Percentiles rank a stretch among this genome's conserved stretches.
Conservation (phyloP, 441 rosid genomes). For the Isatis lusitanica region DNA sequence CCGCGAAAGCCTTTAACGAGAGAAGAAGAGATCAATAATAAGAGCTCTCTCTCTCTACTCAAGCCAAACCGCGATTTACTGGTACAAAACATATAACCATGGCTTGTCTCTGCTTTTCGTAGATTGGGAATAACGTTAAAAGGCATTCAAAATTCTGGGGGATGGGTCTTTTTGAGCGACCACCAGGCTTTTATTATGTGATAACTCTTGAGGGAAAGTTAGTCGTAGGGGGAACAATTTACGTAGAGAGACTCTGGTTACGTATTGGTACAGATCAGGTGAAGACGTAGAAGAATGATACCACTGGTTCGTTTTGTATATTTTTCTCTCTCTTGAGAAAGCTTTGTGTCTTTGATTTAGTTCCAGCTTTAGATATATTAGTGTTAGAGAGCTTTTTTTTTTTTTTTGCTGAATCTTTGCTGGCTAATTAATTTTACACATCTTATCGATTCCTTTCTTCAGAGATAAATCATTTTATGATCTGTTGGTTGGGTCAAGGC, state of each 20-base stretch:
- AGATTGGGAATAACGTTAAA: conserved; percentile 25
- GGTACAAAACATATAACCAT: conserved; percentile 20
- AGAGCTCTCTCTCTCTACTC: conserved; percentile 3
- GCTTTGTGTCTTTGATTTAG: conserved; percentile 27
- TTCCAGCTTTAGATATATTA: conserved; percentile 14
- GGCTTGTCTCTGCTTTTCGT: conserved; percentile 19
- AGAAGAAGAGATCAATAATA: conserved; percentile 44
- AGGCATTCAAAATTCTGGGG: conserved; percentile 15
- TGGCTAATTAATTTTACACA: conserved; percentile 5
- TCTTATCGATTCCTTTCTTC: not conserved
- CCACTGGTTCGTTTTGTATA: conserved; percentile 35
- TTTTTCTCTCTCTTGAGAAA: conserved; percentile 18
- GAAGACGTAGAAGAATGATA: conserved; percentile 30
- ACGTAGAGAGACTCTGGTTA: conserved; percentile 27
- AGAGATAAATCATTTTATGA: not conserved
- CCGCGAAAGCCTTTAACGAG: conserved; percentile 50
- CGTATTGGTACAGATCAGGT: conserved; percentile 35
- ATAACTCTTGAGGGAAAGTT: conserved; percentile 27
- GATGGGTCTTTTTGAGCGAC: conserved; percentile 39
- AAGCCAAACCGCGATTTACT: conserved; percentile 15
- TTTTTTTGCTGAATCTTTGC: not conserved
- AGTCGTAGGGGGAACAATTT: conserved; percentile 37
- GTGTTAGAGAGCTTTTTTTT: not conserved
- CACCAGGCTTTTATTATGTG: conserved; percentile 36
- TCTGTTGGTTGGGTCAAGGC: not conserved